Evolutionary conservation across 2,329 filamentous ascomycete genomes (phyloP), one percentile per base, ranked within the genome.

Genomic region (Colletotrichum tropicale): DNA sequence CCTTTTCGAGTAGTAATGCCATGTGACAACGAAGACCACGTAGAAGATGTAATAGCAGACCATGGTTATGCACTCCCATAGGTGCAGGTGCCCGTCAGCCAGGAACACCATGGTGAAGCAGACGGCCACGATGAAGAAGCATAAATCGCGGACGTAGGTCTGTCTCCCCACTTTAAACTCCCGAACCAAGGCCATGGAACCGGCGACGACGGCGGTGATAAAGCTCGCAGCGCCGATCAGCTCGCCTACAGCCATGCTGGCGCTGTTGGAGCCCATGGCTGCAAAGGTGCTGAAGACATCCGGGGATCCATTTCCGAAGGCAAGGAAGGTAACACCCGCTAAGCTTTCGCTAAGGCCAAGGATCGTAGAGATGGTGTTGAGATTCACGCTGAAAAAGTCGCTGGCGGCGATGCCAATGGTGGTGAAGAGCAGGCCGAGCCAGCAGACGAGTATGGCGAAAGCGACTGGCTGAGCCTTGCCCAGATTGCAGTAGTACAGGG

Each of bases 261-360:
- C 96, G 83, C 96, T 98, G 82, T 98, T 95, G 28, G 96, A 98
- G 81, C 93, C 93, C 95, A 99, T 98, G 79, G 97, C 98, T 18
- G 97, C 97, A 86, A 99, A 98, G 3, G 97, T 99, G 78, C 96
- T 98, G 85, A 99, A 99, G 61, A 99, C 96, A 85, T 99, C 97
- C 3, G 97, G 97, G 77, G 96, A 98, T 68, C 97, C 97, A 87
- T 99, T 99, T 78, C 97, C 97, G 85, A 99, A 98, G 10, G 97
- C 97, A 68, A 99, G 87, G 81, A 99, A 98, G 1, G 97, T 99
- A 32, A 99, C 98, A 43, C 97, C 97, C 0, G 97, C 96, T 85
- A 99, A 90, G 83, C 95, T 98, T 87, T 99, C 96, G 84, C 96
- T 98, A 88, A 99, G 93, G 24, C 96, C 96, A 32, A 98, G 89